Percentiles rank a stretch among this genome's conserved stretches.
phyloP scores from a whole-genome alignment of 2,329 filamentous ascomycete species.

The Fusarium caatingaense region DNA sequence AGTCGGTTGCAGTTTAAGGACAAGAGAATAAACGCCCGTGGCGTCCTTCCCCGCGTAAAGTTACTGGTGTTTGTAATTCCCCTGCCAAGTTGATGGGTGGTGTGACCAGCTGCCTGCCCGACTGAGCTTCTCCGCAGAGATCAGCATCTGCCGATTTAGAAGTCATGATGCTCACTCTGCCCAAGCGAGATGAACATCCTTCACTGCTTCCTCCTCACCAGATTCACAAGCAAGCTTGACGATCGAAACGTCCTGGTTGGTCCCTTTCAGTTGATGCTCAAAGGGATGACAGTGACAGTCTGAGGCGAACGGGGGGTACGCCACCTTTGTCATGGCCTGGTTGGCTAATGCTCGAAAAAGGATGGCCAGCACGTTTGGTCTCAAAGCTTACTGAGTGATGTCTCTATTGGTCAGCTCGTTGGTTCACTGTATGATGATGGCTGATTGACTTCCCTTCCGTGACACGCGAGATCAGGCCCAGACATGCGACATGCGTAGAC shows the following conservation, averaged over 20 bases:
- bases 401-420: constrained; percentile 20
- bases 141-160: constrained; percentile 20
- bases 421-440: constrained; percentile 30
- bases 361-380: constrained; percentile 32
- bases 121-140: constrained; percentile 26
- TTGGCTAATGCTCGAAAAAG: constrained; percentile 29
- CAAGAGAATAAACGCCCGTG: constrained; percentile 20
- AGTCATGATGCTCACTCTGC: constrained; percentile 36
- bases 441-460: constrained; percentile 29
- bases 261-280: not conserved
- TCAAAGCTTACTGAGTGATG: constrained; percentile 29
- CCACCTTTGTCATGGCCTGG: constrained; percentile 38
- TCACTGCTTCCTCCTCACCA: not conserved
- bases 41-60: constrained; percentile 28
- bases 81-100: constrained; percentile 39
- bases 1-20: constrained; percentile 10
- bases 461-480: constrained; percentile 32
- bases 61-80: constrained; percentile 35
- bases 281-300: constrained; percentile 9
- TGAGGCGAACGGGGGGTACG: constrained; percentile 19
- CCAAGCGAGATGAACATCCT: constrained; percentile 10
- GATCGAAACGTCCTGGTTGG: constrained; percentile 37
- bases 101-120: constrained; percentile 28
- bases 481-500: constrained; percentile 21
- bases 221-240: constrained; percentile 9